Evolutionary conservation across 805 yeast species (phyloP), one percentile per base, ranked within the genome.

Genomic region (Candida germanica): DNA sequence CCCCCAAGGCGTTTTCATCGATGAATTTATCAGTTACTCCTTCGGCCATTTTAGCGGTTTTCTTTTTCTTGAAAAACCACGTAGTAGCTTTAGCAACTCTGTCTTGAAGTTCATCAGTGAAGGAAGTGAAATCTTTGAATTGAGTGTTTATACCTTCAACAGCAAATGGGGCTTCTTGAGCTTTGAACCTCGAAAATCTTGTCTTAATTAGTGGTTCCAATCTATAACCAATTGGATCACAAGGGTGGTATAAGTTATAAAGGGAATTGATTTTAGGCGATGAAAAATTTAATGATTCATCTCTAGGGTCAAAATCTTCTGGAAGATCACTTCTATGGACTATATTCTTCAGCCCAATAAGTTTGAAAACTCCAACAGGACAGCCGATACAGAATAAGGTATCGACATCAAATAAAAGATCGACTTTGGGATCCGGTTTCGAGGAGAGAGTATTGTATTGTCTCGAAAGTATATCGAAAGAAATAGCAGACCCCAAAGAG

Each of bases 161-260:
- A 0, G 77, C 76, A 47, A 73, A 78, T 1, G 86, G 83, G 11
- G 84, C 69, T 12, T 62, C 59, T 36, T 68, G 77, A 0, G 91
- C 85, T 43, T 71, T 67, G 38, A 70, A 59, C 6, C 64, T 54
- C 0, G 78, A 62, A 44, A 80, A 67, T 41, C 53, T 59, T 14
- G 71, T 66, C 41, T 66, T 60, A 4, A 89, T 72, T 39, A 91
- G 61, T 1, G 98, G 98, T 57, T 91, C 98, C 39, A 89, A 61
- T 37, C 98, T 67, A 50, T 89, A 87, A 0, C 91, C 89, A 26
- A 93, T 81, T 0, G 97, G 96, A 53, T 91, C 98, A 46, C 94
- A 82, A 0, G 91, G 86, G 48, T 91, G 95, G 62, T 84, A 87
- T 5, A 93, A 61, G 53, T 91, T 91, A 62, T 83, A 93, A 28